These are phyloP conservation scores for Detonula confervacea DNA, from an alignment of 352 stramenopile species.

Conservation along the genomic window DNA sequence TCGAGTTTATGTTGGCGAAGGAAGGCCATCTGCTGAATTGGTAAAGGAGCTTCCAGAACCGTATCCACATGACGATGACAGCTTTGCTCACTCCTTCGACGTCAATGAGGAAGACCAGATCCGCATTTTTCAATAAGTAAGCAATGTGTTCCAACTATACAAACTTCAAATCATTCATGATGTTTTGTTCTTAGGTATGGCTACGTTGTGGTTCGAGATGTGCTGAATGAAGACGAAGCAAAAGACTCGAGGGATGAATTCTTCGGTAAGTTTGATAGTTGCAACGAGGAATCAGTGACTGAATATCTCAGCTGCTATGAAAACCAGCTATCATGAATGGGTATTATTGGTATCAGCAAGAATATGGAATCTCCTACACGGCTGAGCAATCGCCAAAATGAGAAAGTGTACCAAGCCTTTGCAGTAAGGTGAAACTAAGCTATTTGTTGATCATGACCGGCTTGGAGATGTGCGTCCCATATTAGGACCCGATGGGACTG, in stretches of 20 bases:
- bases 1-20: too few relatives aligned
- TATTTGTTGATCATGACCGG: not conserved
- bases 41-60: not conserved
- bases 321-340: not conserved
- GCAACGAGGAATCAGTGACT: not conserved
- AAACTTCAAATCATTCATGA: too few relatives aligned
- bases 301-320: not conserved
- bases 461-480: not conserved
- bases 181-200: constrained; percentile 5
- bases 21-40: too few relatives aligned
- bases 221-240: constrained; percentile 3
- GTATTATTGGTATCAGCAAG: not conserved
- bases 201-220: not conserved
- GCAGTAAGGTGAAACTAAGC: not conserved
- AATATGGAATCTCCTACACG: not conserved
- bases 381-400: not conserved
- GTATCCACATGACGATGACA: not conserved
- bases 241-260: not conserved
- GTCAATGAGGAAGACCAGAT: not conserved
- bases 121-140: not conserved
- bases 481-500: not conserved
- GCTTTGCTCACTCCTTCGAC: not conserved
- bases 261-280: not conserved
- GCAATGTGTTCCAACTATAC: too few relatives aligned
- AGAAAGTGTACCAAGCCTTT: not conserved